Base-by-base conservation (phyloP, 495 filamentous ascomycete species). In the Penicillium manginii region DNA sequence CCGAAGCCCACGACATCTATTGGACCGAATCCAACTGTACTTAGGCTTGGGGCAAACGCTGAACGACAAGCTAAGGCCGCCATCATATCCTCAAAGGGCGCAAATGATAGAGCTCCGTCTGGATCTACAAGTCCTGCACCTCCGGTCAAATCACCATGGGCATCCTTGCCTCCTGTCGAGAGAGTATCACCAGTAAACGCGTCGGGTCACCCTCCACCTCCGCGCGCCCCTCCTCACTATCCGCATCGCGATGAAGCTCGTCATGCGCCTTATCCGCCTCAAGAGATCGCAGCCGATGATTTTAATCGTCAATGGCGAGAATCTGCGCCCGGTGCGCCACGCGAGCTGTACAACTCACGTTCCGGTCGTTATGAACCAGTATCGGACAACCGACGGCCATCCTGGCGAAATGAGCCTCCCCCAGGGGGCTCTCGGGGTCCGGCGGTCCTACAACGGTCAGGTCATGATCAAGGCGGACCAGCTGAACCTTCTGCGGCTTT, bases 331-430 rank as follows among this genome's bases (percentile, higher is more conserved):
- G 83, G 78, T 19, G 77, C 77, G 29, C 85, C 85, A 55, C 81
- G 88, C 57, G 92, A 97, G 69, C 81, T 99, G 0, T 99, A 85
- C 72, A 97, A 98, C 71, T 96, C 94, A 10, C 88, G 96, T 39
- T 97, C 91, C 46, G 94, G 96, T 21, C 88, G 91, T 42, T 96
- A 96, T 64, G 94, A 99, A 65, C 93, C 96, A 5, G 96, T 92
- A 7, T 78, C 83, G 42, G 90, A 96, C 55, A 81, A 77, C 22
- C 88, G 91, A 39, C 84, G 91, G 59, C 84, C 84, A 21, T 83
- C 86, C n/a, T 77, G 85, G 48, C 82, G 88, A 47, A 83, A 83
- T 48, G 90, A 94, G 47, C 77, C 77, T 49, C 82, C 82, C 50
- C 81, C 85, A 49, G 83, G 90, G 29, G 85, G 93, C 50, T 81